Conservation (phyloP, 345 rosid species). For the Linum tenue region DNA sequence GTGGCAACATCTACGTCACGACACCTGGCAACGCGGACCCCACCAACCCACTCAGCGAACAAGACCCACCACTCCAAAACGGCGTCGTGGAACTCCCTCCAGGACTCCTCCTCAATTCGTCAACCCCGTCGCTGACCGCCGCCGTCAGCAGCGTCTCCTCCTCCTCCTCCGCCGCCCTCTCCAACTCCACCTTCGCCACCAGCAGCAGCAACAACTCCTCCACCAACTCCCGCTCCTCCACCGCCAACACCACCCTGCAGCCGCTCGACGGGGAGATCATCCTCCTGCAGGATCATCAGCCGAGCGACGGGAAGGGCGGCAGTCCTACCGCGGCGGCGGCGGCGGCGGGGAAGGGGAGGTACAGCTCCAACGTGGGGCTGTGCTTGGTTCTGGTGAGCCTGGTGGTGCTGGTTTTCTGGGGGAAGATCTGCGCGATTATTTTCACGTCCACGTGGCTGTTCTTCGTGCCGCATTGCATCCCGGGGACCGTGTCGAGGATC, state of each 20-base stretch:
- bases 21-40: neutral
- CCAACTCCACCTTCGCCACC: neutral
- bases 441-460: slow-evolving; percentile 42
- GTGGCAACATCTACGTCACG: neutral
- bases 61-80: neutral
- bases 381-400: slow-evolving; percentile 29
- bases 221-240: neutral
- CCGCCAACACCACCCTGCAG: neutral
- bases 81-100: neutral
- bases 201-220: neutral
- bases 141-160: neutral
- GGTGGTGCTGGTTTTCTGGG: slow-evolving; percentile 35
- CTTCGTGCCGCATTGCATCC: slow-evolving; percentile 16
- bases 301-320: too few relatives aligned
- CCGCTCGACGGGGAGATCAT: too few relatives aligned
- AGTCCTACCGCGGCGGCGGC: neutral
- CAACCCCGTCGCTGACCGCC: too few relatives aligned
- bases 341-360: slow-evolving; percentile 9
- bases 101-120: too few relatives aligned
- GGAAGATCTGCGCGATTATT: slow-evolving; percentile 40
- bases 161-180: neutral
- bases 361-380: slow-evolving; percentile 4
- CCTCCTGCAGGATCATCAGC: too few relatives aligned
- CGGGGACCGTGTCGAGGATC: neutral
- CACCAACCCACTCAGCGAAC: neutral